Percentiles rank a stretch among this genome's conserved stretches.
phyloP scores from a whole-genome alignment of 2,329 filamentous ascomycete species.

The Onygenales sp. region DNA sequence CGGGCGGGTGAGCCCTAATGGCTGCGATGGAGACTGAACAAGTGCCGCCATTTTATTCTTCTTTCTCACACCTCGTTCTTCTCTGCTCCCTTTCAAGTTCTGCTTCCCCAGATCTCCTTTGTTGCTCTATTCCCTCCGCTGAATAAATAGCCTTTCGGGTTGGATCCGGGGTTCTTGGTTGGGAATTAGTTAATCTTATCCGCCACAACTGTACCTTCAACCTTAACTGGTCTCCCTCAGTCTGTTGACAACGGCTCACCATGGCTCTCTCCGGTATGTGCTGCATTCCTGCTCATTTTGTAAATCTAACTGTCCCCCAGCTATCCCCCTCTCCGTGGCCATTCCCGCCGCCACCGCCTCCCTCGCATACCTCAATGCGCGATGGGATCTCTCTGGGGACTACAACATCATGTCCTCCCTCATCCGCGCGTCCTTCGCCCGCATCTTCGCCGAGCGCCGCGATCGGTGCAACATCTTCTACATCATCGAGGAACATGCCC shows the following conservation, averaged over 20 bases:
- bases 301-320: slow-evolving; percentile 11
- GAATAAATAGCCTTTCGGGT: too few species aligned
- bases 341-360: slow-evolving; percentile 55
- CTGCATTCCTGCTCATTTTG: background rate
- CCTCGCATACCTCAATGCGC: slow-evolving; percentile 71
- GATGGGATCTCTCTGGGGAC: slow-evolving; percentile 59
- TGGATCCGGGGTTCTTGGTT: too few species aligned
- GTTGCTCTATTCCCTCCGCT: too few species aligned
- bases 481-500: slow-evolving; percentile 57
- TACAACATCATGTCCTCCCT: slow-evolving; percentile 47
- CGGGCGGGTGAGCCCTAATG: too few species aligned
- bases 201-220: too few species aligned
- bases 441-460: slow-evolving; percentile 40
- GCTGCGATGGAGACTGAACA: background rate
- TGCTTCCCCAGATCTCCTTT: background rate
- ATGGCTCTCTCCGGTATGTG: background rate
- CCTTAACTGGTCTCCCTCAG: background rate
- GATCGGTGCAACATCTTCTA: slow-evolving; percentile 68
- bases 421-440: slow-evolving; percentile 36
- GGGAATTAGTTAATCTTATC: too few species aligned
- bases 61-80: background rate
- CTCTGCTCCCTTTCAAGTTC: background rate
- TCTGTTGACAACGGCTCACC: background rate
- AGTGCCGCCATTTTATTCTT: background rate
- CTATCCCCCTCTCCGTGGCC: slow-evolving; percentile 33